phyloP scores from a whole-genome alignment of 352 stramenopile species.

The Pythium brachiatum region DNA sequence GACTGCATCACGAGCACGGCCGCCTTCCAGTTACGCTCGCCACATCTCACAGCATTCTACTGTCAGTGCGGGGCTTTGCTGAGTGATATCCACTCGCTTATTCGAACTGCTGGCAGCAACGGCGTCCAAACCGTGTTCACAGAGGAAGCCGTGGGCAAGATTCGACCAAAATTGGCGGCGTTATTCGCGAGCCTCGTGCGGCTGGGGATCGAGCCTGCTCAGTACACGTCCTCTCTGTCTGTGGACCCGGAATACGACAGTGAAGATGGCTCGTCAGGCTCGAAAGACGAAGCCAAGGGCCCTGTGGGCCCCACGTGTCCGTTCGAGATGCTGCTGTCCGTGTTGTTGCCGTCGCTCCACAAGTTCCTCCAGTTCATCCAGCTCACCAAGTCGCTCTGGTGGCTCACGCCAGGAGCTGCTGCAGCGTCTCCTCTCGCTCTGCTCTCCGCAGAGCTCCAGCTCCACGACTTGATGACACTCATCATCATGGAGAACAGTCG shows the following conservation, averaged over 20 bases:
- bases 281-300: not conserved
- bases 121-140: not conserved
- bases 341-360: slow-evolving; percentile 48
- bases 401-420: not conserved
- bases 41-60: slow-evolving; percentile 34
- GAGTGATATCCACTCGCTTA: slow-evolving; percentile 38
- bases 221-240: not conserved
- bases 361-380: slow-evolving; percentile 55
- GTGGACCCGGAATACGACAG: slow-evolving; percentile 16
- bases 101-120: not conserved
- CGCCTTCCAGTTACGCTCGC: slow-evolving; percentile 21
- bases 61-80: slow-evolving; percentile 40
- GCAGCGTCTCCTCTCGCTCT: not conserved
- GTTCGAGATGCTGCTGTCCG: slow-evolving; percentile 68
- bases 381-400: slow-evolving; percentile 40
- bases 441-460: slow-evolving; percentile 43
- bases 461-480: slow-evolving; percentile 44
- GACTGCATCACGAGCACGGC: slow-evolving; percentile 20
- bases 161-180: slow-evolving; percentile 31
- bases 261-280: not conserved
- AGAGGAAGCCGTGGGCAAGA: slow-evolving; percentile 29
- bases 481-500: slow-evolving; percentile 29
- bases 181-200: slow-evolving; percentile 6
- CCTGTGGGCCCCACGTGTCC: slow-evolving; percentile 24
- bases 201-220: slow-evolving; percentile 4